phyloP scores from a whole-genome alignment of 495 filamentous ascomycete genomes.

The Symbiotaphrina buchneri region DNA sequence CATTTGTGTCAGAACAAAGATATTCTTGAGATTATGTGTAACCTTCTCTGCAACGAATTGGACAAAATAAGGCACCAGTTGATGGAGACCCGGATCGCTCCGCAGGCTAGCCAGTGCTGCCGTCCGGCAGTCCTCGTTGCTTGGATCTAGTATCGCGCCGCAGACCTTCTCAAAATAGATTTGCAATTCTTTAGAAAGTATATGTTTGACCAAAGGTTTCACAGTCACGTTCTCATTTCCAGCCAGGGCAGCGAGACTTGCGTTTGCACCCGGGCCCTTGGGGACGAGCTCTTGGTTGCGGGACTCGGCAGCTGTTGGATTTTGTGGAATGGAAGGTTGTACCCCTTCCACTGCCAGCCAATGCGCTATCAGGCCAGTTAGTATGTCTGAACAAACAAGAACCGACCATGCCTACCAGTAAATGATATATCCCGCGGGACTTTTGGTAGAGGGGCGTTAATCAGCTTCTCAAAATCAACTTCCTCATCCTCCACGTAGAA shows the following conservation, averaged over 20 bases:
- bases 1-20: constrained; percentile 73
- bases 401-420: constrained; percentile 34
- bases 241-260: constrained; percentile 57
- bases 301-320: constrained; percentile 65
- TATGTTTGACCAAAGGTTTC: constrained; percentile 81
- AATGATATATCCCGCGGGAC: constrained; percentile 84
- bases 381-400: neutral
- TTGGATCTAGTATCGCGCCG: constrained; percentile 62
- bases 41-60: constrained; percentile 89
- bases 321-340: constrained; percentile 86
- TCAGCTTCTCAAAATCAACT: constrained; percentile 94
- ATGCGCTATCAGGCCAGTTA: constrained; percentile 33
- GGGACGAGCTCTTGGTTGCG: constrained; percentile 65
- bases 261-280: constrained; percentile 70
- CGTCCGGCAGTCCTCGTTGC: constrained; percentile 59
- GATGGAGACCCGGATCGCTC: constrained; percentile 78
- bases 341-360: constrained; percentile 94
- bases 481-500: constrained; percentile 98
- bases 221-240: constrained; percentile 63
- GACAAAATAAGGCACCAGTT: constrained; percentile 86
- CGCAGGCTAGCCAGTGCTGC: constrained; percentile 64
- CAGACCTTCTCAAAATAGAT: constrained; percentile 95
- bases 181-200: constrained; percentile 82
- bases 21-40: constrained; percentile 66
- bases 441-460: constrained; percentile 85